Conservation (phyloP, 2,329 filamentous ascomycete species). For the Pseudogymnoascus sp. region DNA sequence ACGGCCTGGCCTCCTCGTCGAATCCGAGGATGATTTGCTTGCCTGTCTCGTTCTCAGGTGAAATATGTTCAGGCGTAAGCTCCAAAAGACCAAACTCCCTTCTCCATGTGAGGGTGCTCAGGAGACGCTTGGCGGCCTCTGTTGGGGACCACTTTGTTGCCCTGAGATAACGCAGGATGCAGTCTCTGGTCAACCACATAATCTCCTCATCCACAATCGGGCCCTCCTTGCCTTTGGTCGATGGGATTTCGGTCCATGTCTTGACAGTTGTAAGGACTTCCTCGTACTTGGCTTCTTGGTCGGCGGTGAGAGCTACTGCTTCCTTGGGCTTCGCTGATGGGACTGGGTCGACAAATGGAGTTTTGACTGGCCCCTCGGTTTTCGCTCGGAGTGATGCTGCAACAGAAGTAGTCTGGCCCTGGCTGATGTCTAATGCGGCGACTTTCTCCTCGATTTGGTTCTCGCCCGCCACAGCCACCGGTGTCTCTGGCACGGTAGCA, state of each 20-base stretch:
- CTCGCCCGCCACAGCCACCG: not conserved
- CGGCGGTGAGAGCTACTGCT: slow-evolving; percentile 48
- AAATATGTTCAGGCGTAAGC: slow-evolving; percentile 79
- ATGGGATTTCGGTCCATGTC: slow-evolving; percentile 61
- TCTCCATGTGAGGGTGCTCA: slow-evolving; percentile 76
- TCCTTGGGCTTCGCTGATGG: slow-evolving; percentile 43
- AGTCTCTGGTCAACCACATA: slow-evolving; percentile 87
- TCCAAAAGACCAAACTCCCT: slow-evolving; percentile 74
- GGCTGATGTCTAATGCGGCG: slow-evolving; percentile 5
- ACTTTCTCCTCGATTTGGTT: slow-evolving; percentile 6
- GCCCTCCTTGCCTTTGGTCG: slow-evolving; percentile 47
- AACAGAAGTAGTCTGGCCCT: not conserved
- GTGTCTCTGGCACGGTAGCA: not conserved
- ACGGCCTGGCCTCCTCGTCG: slow-evolving; percentile 77
- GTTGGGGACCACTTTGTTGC: slow-evolving; percentile 82
- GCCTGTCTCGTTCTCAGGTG: slow-evolving; percentile 88
- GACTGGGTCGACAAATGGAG: slow-evolving; percentile 24
- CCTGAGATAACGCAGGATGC: slow-evolving; percentile 82
- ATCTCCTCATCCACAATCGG: slow-evolving; percentile 71
- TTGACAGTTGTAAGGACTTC: slow-evolving; percentile 62
- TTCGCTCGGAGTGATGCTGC: slow-evolving; percentile 20
- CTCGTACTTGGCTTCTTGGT: slow-evolving; percentile 77
- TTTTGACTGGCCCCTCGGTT: slow-evolving; percentile 34
- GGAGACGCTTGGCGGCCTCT: slow-evolving; percentile 70
- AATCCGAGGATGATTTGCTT: slow-evolving; percentile 88